Evolutionary conservation across 495 filamentous ascomycete species (phyloP).

Genomic region (Penicillium longicatenatum): DNA sequence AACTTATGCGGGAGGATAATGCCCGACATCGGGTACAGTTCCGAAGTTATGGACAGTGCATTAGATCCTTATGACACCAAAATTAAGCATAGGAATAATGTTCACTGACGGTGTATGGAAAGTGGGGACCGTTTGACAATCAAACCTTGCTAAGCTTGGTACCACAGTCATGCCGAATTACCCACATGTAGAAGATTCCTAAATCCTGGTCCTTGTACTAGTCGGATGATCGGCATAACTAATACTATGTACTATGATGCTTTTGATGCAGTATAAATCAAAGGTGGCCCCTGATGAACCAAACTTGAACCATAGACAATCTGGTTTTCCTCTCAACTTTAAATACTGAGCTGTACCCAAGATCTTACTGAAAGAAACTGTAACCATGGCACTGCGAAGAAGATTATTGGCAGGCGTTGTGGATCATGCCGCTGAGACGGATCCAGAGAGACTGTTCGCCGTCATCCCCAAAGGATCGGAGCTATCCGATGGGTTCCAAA

Average conservation of each 20-base stretch:
- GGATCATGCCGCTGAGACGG: conserved; percentile 48
- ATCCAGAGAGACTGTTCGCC: conserved; percentile 44
- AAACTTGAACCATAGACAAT: background rate
- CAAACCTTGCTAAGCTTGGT: background rate
- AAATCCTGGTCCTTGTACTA: background rate
- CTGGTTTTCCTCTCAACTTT: background rate
- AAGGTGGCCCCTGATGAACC: background rate
- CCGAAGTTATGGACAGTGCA: background rate
- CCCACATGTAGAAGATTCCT: background rate
- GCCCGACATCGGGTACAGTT: background rate
- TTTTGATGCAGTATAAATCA: background rate
- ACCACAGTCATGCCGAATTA: background rate
- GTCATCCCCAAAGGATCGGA: conserved; percentile 43
- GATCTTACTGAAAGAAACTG: background rate
- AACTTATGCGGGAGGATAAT: background rate
- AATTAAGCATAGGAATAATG: background rate
- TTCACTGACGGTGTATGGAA: background rate
- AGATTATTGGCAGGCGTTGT: conserved; percentile 34
- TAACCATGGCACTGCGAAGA: conserved; percentile 7
- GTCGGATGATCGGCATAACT: background rate
- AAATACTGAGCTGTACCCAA: background rate
- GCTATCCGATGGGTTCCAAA: conserved; percentile 52
- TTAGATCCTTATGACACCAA: background rate
- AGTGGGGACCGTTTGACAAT: background rate
- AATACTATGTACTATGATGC: background rate